Evolutionary conservation across 1,284 basidiomycete genomes (phyloP), one percentile per base, ranked within the genome.

Genomic region (Rhodotorula sp.): DNA sequence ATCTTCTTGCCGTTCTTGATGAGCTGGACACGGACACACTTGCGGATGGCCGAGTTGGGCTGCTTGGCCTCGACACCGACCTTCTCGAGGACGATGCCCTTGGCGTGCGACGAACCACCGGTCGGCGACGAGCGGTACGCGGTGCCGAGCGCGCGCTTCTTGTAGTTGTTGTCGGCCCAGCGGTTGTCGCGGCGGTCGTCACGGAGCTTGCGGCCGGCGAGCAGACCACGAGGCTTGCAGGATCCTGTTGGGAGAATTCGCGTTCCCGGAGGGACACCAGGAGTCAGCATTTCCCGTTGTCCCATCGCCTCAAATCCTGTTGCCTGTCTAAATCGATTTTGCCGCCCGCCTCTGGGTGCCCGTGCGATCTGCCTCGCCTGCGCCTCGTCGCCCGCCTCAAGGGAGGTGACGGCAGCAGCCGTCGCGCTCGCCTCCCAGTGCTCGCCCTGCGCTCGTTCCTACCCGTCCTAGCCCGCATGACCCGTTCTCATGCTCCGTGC

Each of bases 1-100:
- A 73, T 67, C 85, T 99, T 98, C 91, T 99, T 99, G 80, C 97
- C 97, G 87, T 99, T 99, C 89, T 99, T 99, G 85, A 99, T 99
- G 80, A 99, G 88, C 83, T 99, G 97, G 75, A 99, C 97, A 86
- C 97, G 93, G 79, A 99, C 97, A 87, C 97, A 99, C 85, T 99
- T 99, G 84, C 97, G 93, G 84, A 99, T 98, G 83, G 97, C 97
- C 82, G 97, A 99, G 89, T 99, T 99, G 85, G 97, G 97, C 83
- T 97, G 93, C 85, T 95, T 95, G 80, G 93, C 93, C 83, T 87
- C 86, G 66, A 87, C 85, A 83, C 86, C 86, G 82, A 85, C 83
- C 87, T 99, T 99, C 86, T 99, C 97, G 76, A 99, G 90, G 76
- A 99, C 97, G 82, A 99, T 99, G 79, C 97, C 97, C 87, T 99